Conservation (phyloP, 306 rosid genomes). For the Prinsepia uniflora region DNA sequence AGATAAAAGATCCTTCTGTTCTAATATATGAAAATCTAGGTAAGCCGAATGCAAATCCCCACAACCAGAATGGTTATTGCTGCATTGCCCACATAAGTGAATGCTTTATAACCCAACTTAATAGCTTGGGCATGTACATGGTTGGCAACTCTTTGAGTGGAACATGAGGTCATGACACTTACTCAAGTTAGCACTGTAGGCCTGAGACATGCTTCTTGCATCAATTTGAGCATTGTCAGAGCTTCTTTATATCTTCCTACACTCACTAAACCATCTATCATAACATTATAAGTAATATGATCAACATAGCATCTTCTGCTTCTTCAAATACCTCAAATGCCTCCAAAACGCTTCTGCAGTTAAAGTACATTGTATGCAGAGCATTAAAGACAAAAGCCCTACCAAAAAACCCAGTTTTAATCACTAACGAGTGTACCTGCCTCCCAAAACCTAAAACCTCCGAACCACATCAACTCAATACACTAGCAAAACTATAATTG, state of each 20-base stretch:
- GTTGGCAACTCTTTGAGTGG: slow-evolving; percentile 34
- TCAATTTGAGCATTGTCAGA: slow-evolving; percentile 47
- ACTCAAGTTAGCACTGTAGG: slow-evolving; percentile 64
- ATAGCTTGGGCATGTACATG: slow-evolving; percentile 56
- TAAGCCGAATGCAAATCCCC: slow-evolving; percentile 47
- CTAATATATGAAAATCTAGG: slow-evolving; percentile 46
- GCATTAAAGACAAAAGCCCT: slow-evolving; percentile 63
- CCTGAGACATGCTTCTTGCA: slow-evolving; percentile 41
- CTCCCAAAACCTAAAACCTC: slow-evolving; percentile 53
- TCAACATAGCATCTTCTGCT: slow-evolving; percentile 33
- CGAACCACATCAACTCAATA: slow-evolving; percentile 50
- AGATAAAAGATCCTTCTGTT: slow-evolving; percentile 58
- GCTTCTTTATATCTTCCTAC: slow-evolving; percentile 50
- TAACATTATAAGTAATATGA: slow-evolving; percentile 63
- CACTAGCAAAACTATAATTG: slow-evolving; percentile 50
- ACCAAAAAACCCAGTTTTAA: slow-evolving; percentile 47
- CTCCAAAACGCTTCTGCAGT: slow-evolving; percentile 34
- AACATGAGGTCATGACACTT: slow-evolving; percentile 73
- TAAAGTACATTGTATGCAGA: slow-evolving; percentile 65
- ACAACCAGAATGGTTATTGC: slow-evolving; percentile 57
- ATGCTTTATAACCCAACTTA: slow-evolving; percentile 53
- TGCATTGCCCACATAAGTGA: slow-evolving; percentile 56
- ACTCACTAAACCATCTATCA: slow-evolving; percentile 63
- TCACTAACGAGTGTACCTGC: slow-evolving; percentile 51
- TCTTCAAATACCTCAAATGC: slow-evolving; percentile 61